Percentiles rank a stretch among this genome's conserved stretches.
These are phyloP conservation scores for Lablab purpureus DNA, from an alignment of 306 rosid species.

Conservation along the genomic window DNA sequence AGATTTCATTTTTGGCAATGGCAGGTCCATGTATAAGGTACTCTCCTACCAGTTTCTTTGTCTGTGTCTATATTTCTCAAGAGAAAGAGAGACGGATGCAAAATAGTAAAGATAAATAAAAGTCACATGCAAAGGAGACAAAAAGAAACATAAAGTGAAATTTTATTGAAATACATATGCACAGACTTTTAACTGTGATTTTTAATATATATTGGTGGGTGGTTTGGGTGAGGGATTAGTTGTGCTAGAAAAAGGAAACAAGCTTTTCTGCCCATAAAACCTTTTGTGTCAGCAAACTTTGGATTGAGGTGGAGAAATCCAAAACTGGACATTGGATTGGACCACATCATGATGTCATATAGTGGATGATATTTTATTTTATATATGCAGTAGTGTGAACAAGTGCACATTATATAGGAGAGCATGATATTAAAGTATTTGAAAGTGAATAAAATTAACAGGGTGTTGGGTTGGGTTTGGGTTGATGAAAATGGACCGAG, in stretches of 20 bases:
- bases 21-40: conserved; percentile 93
- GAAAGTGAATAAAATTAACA: too few species aligned
- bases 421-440: too few species aligned
- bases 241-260: background rate
- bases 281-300: background rate
- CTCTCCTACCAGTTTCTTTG: too few species aligned
- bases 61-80: background rate
- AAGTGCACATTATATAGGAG: too few species aligned
- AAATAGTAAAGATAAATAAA: background rate
- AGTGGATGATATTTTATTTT: too few species aligned
- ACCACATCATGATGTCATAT: too few species aligned
- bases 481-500: background rate
- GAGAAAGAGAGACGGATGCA: background rate
- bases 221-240: too few species aligned
- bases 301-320: background rate
- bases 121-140: background rate
- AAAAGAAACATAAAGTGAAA: background rate
- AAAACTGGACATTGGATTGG: too few species aligned
- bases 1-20: conserved; percentile 94
- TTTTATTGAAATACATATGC: too few species aligned
- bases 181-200: too few species aligned
- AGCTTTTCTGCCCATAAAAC: background rate
- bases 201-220: too few species aligned
- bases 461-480: background rate
- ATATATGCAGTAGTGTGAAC: too few species aligned